Percentiles rank a stretch among this genome's conserved stretches.
Evolutionary conservation across 768 basidiomycete genomes (phyloP).

Genomic region (Xerocomellus amylosporus): DNA sequence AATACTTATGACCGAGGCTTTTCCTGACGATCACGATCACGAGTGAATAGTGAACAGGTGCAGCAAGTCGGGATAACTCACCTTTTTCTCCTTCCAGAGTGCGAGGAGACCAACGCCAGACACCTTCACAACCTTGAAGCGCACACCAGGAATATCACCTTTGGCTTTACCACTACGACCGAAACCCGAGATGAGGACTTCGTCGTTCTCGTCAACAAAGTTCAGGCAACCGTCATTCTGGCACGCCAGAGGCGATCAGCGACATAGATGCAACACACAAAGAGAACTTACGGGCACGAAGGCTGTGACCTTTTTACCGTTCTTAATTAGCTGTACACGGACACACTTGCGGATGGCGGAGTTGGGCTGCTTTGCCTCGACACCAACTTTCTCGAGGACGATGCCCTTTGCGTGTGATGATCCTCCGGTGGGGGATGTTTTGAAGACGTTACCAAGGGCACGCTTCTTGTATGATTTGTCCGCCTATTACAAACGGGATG

Average conservation of each 20-base stretch:
- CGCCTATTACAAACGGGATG: conserved; percentile 52
- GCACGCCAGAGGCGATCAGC: conserved; percentile 6
- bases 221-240: conserved; percentile 97
- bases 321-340: conserved; percentile 99
- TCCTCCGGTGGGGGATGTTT: conserved; percentile 98
- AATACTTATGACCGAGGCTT: conserved; percentile 60
- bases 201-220: conserved; percentile 99
- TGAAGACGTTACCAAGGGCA: conserved; percentile 98
- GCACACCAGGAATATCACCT: conserved; percentile 99
- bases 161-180: conserved; percentile 99
- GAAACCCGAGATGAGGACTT: conserved; percentile 99
- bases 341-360: conserved; percentile 99
- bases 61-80: conserved; percentile 32
- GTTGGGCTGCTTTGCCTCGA: conserved; percentile 99
- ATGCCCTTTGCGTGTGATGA: conserved; percentile 99
- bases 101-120: conserved; percentile 98
- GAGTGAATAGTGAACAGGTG: not conserved
- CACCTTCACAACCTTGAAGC: conserved; percentile 99
- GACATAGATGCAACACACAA: not conserved
- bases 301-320: conserved; percentile 99
- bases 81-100: conserved; percentile 99
- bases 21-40: conserved; percentile 43
- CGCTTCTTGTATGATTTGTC: conserved; percentile 99
- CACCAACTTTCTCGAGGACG: conserved; percentile 99
- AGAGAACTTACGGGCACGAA: conserved; percentile 85